Base-by-base conservation (phyloP, 495 filamentous ascomycete species). In the Aspergillus nanangensis region DNA sequence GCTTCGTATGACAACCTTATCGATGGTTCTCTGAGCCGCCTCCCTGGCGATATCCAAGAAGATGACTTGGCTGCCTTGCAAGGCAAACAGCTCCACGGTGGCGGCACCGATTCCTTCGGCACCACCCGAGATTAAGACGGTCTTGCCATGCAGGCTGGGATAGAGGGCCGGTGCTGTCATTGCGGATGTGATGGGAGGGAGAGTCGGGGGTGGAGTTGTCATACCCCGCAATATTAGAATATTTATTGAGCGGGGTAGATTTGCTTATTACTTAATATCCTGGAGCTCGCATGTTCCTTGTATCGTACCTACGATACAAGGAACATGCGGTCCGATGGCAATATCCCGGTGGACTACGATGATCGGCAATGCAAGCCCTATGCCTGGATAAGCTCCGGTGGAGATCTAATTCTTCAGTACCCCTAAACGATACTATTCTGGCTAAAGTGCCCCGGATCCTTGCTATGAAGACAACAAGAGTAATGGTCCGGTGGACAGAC, bases 101-200 rank as follows among this genome's bases (percentile, higher is more conserved):
- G 71, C 67, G 5, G 72, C 72, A 9, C 75, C 75, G 55, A 79
- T 74, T 23, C 75, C 75, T 7, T 72, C 69, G 2, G 75, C 74
- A 19, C 72, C 75, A 48, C 75, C 75, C 0, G 74, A 70, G 50
- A 79, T 69, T 22, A 79, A 52, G 35, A 79, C 73, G 24, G 65
- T 72, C 56, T 68, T 73, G 39, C 62, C 57, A 57, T 63, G 71
- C 7, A 59, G 47, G 31, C 61, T 61, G 24, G 48, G 52, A 18
- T 59, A 55, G 17, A 56, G 47, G 17, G 56, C 57, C 2, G 43
- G 38, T 33, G 34, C 11, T 8, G 39, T 45, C 34, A 37, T 31
- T 13, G 27, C 27, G 27, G 27, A 31, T 31, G 7, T 31, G 27
- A 31, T 31, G 27, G 27, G 27, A 31, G 27, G 13, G 13, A 31